phyloP scores from a whole-genome alignment of 2,329 filamentous ascomycete species.

The Xylariaceae sp. region DNA sequence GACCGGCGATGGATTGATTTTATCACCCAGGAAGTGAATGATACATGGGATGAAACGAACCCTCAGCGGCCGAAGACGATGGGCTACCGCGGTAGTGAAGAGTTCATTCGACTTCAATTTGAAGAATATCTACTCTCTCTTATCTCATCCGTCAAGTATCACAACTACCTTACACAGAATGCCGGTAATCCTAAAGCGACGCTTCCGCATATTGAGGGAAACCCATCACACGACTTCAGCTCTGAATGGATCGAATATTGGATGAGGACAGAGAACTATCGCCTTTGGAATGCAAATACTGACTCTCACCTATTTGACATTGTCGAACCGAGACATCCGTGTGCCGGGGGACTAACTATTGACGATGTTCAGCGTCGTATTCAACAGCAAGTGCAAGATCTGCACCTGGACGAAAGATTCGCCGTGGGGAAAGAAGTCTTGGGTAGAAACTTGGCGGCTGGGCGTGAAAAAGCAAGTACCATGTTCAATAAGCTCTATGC shows the following conservation, averaged over 20 bases:
- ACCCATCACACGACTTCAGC: constrained; percentile 84
- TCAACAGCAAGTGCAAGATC: constrained; percentile 88
- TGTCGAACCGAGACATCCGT: constrained; percentile 90
- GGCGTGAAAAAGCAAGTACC: constrained; percentile 84
- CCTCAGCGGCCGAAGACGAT: constrained; percentile 90
- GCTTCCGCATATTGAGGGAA: constrained; percentile 74
- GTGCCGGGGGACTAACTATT: constrained; percentile 87
- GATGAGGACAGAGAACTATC: constrained; percentile 87
- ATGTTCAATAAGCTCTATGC: constrained; percentile 89
- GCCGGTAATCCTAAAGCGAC: constrained; percentile 64
- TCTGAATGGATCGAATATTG: constrained; percentile 86
- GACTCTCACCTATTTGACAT: constrained; percentile 94
- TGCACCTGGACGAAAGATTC: constrained; percentile 91
- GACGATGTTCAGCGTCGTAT: constrained; percentile 93
- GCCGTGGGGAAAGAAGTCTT: constrained; percentile 83
- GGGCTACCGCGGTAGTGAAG: constrained; percentile 93
- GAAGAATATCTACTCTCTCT: constrained; percentile 94
- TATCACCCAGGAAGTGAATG: constrained; percentile 88
- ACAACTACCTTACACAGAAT: constrained; percentile 66
- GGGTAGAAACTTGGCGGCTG: constrained; percentile 86
- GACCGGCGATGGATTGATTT: constrained; percentile 97
- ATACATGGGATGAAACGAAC: constrained; percentile 95
- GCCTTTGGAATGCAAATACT: constrained; percentile 80
- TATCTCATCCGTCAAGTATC: constrained; percentile 88
- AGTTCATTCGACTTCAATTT: constrained; percentile 96